Evolutionary conservation across 2,329 filamentous ascomycete genomes (phyloP), one percentile per base, ranked within the genome.

Genomic region (Atkinsonella hypoxylon): DNA sequence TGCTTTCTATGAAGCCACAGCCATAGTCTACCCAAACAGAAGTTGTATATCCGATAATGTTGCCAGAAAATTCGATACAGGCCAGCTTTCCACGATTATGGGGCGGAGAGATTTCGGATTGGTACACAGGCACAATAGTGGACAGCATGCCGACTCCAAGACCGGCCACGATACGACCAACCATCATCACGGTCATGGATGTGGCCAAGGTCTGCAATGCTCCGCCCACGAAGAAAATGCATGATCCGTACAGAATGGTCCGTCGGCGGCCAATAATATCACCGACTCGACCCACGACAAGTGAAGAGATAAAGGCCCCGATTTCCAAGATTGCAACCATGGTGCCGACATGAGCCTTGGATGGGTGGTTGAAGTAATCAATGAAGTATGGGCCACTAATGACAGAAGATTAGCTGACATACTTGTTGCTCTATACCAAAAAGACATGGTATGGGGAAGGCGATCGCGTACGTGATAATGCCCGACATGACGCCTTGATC

Each of bases 1-100:
- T 75, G 60, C 75, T 87, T 55, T 88, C 69, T 63, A 98, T 97
- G 64, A 77, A 96, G 52, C 87, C 93, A 69, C 90, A 96, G 61
- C 93, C 91, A 69, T 97, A 98, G 67, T 98, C 93, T 30, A 97
- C 91, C 93, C 93, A 98, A 20, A 97, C 91, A 59, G 91, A 97
- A 49, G 89, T 89, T 50, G 91, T 85, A 65, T 98, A 98, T 32
- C 93, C 93, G 54, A 88, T 84, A 56, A 98, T 95, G 68, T 98
- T 98, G 49, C 93, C 93, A 0, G 91, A 91, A 63, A 97, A 98
- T 67, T 98, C 93, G 58, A 98, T 97, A 67, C 93, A 97, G 22
- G 91, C 93, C 54, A 98, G 77, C 70, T 93, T 94, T 56, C 93
- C 93, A 61, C 93, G 80, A 67, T 95, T 97, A 64, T 98, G 93